Percentiles rank a stretch among this genome's conserved stretches.
Evolutionary conservation across 306 rosid species (phyloP).

Genomic region (Astragalus membranaceus): DNA sequence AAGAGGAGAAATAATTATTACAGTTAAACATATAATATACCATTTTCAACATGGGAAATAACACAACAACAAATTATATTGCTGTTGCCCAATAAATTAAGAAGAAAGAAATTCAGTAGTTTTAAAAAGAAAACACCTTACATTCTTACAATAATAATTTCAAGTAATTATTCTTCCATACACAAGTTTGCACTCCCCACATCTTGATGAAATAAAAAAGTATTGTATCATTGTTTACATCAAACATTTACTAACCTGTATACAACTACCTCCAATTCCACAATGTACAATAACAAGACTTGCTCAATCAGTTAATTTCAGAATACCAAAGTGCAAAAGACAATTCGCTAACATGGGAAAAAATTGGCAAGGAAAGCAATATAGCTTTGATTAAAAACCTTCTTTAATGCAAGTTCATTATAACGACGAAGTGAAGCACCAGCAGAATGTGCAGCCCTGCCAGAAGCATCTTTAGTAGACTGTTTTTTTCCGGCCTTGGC

Average conservation of each 20-base stretch:
- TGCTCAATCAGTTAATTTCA: not conserved
- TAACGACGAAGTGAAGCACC: conserved; percentile 91
- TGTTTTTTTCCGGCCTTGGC: conserved; percentile 93
- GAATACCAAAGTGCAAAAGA: conserved; percentile 2
- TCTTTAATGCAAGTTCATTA: conserved; percentile 82
- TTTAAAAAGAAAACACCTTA: not conserved
- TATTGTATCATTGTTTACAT: not conserved
- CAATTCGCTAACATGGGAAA: not conserved
- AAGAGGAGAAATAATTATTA: not conserved
- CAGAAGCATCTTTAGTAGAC: conserved; percentile 88
- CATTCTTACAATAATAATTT: not conserved
- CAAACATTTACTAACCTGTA: not conserved
- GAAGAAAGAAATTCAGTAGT: not conserved
- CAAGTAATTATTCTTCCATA: not conserved
- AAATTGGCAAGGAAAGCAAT: not conserved
- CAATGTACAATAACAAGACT: not conserved
- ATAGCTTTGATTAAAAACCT: conserved; percentile 36
- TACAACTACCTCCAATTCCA: not conserved
- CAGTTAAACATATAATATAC: not conserved
- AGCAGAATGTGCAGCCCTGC: conserved; percentile 74
- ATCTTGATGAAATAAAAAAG: not conserved
- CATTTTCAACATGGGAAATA: not conserved
- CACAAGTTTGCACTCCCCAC: conserved; percentile 1
- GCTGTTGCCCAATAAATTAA: not conserved
- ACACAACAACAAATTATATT: not conserved